phyloP scores from a whole-genome alignment of 345 rosid species.

The Trapa bicornis region DNA sequence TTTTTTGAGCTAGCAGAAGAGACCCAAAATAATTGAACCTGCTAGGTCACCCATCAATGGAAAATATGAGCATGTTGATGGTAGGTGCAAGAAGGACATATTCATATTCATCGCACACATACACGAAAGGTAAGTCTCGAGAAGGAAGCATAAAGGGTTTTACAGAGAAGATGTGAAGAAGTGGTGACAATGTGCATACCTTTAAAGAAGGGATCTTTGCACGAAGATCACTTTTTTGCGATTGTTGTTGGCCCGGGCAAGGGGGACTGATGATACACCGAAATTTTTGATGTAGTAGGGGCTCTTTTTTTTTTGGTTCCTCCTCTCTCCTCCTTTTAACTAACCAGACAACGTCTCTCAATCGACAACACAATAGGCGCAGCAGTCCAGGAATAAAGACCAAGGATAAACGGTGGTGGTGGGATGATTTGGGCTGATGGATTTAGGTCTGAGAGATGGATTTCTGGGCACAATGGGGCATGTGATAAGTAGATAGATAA shows the following conservation, averaged over 20 bases:
- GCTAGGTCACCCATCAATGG: slow-evolving; percentile 4
- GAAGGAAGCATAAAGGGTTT: slow-evolving; percentile 1
- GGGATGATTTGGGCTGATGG: neutral
- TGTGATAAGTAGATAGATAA: neutral
- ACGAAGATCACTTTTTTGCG: slow-evolving; percentile 19
- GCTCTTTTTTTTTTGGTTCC: neutral
- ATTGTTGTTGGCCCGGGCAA: slow-evolving; percentile 13
- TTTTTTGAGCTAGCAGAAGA: neutral
- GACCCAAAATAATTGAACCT: neutral
- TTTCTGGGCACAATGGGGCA: slow-evolving; percentile 3
- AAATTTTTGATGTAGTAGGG: slow-evolving; percentile 1
- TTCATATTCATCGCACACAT: neutral
- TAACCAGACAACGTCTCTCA: slow-evolving; percentile 7
- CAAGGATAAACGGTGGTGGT: neutral
- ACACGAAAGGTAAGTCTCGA: neutral
- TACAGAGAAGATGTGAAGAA: slow-evolving; percentile 3
- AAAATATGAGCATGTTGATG: slow-evolving; percentile 3
- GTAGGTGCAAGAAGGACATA: slow-evolving; percentile 6
- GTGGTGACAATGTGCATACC: slow-evolving; percentile 19
- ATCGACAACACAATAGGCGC: slow-evolving; percentile 1
- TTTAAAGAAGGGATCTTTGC: slow-evolving; percentile 13
- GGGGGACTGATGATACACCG: neutral
- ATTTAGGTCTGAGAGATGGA: neutral
- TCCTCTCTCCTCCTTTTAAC: neutral
- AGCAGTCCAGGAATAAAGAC: neutral